Evolutionary conservation across 2,329 filamentous ascomycete genomes (phyloP).

Genomic region (Rhinocladiella similis): DNA sequence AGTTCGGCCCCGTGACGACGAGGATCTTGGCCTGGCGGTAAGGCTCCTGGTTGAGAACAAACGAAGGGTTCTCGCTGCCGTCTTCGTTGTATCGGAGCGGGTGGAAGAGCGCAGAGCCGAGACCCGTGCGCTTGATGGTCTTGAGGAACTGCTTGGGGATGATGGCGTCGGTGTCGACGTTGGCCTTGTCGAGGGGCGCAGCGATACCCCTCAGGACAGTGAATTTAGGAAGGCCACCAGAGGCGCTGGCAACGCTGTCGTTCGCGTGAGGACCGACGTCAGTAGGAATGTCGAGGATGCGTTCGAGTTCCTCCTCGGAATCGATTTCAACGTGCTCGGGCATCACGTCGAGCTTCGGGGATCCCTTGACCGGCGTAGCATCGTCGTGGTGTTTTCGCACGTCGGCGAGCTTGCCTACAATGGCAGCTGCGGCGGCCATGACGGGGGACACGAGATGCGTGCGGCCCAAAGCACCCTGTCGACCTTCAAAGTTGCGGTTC

Average conservation of each 20-base stretch:
- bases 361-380: constrained; percentile 53
- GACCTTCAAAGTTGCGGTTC: constrained; percentile 96
- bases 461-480: constrained; percentile 85
- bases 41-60: constrained; percentile 86
- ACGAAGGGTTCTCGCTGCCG: constrained; percentile 73
- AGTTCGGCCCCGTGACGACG: constrained; percentile 88
- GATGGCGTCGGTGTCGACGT: constrained; percentile 98
- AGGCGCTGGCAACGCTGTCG: constrained; percentile 51
- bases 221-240: constrained; percentile 78
- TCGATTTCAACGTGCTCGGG: constrained; percentile 56
- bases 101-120: constrained; percentile 85
- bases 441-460: constrained; percentile 97
- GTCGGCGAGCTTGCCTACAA: constrained; percentile 88
- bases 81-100: constrained; percentile 75
- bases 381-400: constrained; percentile 73
- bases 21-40: constrained; percentile 85
- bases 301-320: constrained; percentile 64
- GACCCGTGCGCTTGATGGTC: constrained; percentile 96
- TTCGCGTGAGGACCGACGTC: constrained; percentile 68
- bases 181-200: constrained; percentile 81
- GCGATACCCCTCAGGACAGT: constrained; percentile 80
- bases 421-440: constrained; percentile 89
- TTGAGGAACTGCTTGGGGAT: constrained; percentile 99
- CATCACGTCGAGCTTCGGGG: constrained; percentile 60
- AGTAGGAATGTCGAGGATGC: constrained; percentile 61